Percentiles rank a stretch among this genome's conserved stretches.
phyloP scores from a whole-genome alignment of 2,329 filamentous ascomycete species.

The Alternaria sp. region DNA sequence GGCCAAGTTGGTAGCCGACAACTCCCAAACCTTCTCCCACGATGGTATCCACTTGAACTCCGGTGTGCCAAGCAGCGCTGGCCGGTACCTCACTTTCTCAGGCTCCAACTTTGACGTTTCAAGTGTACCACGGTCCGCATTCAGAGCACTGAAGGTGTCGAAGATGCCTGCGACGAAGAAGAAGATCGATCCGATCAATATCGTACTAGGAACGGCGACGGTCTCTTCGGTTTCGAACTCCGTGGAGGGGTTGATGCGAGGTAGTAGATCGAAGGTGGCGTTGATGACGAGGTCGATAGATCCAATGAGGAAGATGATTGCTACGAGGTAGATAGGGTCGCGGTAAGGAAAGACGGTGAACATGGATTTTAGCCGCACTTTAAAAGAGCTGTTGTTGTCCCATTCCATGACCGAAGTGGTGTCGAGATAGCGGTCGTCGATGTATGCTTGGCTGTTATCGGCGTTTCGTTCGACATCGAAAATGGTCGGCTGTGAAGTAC shows the following conservation, averaged over 20 bases:
- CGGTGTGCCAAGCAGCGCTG: slow-evolving; percentile 29
- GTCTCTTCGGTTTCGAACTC: slow-evolving; percentile 24
- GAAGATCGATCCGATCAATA: slow-evolving; percentile 33
- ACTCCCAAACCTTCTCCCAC: slow-evolving; percentile 21
- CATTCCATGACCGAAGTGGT: not conserved
- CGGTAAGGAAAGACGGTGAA: slow-evolving; percentile 35
- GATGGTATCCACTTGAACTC: slow-evolving; percentile 37
- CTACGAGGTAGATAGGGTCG: slow-evolving; percentile 39
- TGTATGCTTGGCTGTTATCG: not conserved
- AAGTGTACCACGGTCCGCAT: slow-evolving; percentile 28
- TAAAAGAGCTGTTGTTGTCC: not conserved
- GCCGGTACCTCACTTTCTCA: slow-evolving; percentile 22
- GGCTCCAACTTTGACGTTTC: slow-evolving; percentile 15
- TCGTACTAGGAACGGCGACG: slow-evolving; percentile 28
- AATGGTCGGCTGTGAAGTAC: not conserved
- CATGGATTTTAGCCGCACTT: slow-evolving; percentile 16
- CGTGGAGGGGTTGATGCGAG: slow-evolving; percentile 10
- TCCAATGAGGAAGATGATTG: slow-evolving; percentile 32
- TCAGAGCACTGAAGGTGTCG: slow-evolving; percentile 32
- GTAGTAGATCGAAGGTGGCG: slow-evolving; percentile 36
- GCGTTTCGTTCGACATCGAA: slow-evolving; percentile 7
- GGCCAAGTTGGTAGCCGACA: slow-evolving; percentile 25
- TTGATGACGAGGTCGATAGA: slow-evolving; percentile 35
- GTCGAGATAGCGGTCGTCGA: not conserved
- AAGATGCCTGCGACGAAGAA: slow-evolving; percentile 39